phyloP scores from a whole-genome alignment of 106 monocot genomes.

The Allium cepa region DNA sequence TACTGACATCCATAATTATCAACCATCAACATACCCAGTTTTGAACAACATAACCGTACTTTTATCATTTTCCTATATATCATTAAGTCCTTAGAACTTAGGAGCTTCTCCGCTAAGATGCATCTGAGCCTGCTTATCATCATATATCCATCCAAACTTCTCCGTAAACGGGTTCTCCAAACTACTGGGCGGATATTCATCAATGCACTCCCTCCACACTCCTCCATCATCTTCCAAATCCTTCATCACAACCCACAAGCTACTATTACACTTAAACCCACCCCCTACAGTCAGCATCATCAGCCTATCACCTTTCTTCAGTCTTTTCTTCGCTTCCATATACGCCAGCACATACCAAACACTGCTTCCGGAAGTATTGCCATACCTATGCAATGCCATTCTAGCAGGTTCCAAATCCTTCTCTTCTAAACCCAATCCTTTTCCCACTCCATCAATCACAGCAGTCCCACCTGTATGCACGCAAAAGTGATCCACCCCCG shows the following conservation, averaged over 20 bases:
- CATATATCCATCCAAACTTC: conserved; percentile 64
- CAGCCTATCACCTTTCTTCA: conserved; percentile 41
- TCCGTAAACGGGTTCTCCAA: conserved; percentile 61
- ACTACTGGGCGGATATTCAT: conserved; percentile 40
- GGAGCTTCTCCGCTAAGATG: background rate
- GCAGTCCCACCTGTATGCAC: conserved; percentile 71
- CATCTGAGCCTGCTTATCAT: conserved; percentile 5
- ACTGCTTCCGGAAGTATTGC: conserved; percentile 80
- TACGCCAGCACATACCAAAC: conserved; percentile 76
- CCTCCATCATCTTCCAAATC: conserved; percentile 27
- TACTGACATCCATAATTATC: too few species aligned
- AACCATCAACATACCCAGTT: too few species aligned
- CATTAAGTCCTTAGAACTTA: background rate
- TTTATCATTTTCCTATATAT: background rate
- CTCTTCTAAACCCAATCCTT: conserved; percentile 32
- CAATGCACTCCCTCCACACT: conserved; percentile 66
- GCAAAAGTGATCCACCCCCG: conserved; percentile 65
- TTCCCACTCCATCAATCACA: conserved; percentile 69
- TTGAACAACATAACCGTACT: background rate
- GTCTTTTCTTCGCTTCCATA: conserved; percentile 69
- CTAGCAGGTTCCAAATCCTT: conserved; percentile 61
- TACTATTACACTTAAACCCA: conserved; percentile 78
- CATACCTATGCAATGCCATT: conserved; percentile 80
- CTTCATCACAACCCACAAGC: conserved; percentile 50
- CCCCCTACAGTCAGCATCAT: conserved; percentile 71